These are phyloP conservation scores for Phytomonas sp. DNA, from an alignment of 208 protist species.

Conservation along the genomic window DNA sequence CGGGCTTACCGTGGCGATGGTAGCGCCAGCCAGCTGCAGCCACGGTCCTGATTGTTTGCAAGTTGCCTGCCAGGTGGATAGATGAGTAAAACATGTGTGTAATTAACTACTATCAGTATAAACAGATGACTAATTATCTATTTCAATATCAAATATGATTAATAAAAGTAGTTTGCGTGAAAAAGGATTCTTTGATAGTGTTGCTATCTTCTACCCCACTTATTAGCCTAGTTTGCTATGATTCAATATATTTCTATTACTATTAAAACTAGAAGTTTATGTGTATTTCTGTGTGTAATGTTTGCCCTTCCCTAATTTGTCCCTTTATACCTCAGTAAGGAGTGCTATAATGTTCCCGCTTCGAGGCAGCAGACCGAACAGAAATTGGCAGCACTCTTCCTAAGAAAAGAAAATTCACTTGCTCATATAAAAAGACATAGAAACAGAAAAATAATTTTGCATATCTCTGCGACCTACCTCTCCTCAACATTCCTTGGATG, in stretches of 20 bases:
- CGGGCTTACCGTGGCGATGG: conserved; percentile 60
- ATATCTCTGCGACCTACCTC: not conserved
- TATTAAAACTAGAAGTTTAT: not conserved
- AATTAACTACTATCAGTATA: not conserved
- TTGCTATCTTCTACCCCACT: not conserved
- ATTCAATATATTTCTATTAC: not conserved
- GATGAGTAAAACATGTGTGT: conserved; percentile 7
- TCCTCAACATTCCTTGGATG: not conserved
- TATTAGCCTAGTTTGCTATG: conserved; percentile 1
- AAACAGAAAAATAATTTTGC: conserved; percentile 1
- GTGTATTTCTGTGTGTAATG: not conserved
- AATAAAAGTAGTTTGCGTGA: not conserved
- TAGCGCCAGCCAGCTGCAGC: conserved; percentile 85
- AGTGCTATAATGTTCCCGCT: not conserved
- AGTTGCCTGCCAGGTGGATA: conserved; percentile 13
- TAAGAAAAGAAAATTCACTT: conserved; percentile 8
- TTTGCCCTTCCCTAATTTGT: not conserved
- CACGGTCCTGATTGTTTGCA: conserved; percentile 63
- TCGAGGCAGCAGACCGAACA: not conserved
- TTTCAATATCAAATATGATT: not conserved
- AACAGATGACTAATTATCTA: conserved; percentile 5
- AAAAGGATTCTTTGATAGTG: not conserved
- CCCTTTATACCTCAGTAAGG: not conserved
- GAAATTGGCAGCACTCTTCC: not conserved
- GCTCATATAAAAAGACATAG: conserved; percentile 5